Base-by-base conservation (phyloP, 129 eudicot species). In the Escallonia rubra region DNA sequence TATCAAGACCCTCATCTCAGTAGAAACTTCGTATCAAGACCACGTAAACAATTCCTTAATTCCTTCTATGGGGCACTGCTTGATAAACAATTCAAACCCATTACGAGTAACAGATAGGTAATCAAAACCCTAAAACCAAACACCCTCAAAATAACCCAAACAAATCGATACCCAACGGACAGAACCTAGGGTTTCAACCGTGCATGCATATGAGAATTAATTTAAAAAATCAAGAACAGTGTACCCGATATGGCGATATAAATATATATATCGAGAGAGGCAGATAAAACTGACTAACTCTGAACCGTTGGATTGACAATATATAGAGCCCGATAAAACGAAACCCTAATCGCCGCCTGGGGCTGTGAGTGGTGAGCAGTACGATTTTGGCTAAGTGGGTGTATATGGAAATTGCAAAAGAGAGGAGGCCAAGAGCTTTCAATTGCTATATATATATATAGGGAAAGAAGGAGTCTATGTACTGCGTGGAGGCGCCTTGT, bases 61-160 rank as follows among this genome's bases (percentile, higher is more conserved):
- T 55, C 58, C 77, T 43, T 64, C 72, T 72, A 63, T 56, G 68
- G 14, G 71, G 34, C 34, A 23, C 34, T 23, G 34, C 34, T 23
- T 23, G 56, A 66, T 47, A 15, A 73, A 15, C 69, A 70, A 60
- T 69, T 65, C 81, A 60, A 15, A 8, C 66, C 79, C 83, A 72
- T 76, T 59, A 63, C 62, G 44, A 46, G 23, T 38, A 68, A 56
- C 49, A 14, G 43, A 39, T 23, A 66, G 57, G 67, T 3, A 68
- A 76, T 74, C 88, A 76, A 82, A 46, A 79, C 85, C 88, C 82
- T 79, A 79, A 41, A 72, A 71, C 64, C 65, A 39, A 59, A 71
- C 66, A 59, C 74, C 59, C 66, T 71, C 57, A 2, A 46, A 45
- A 55, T 64, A 8, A 55, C 49, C 9, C n/a, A 59, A 14, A 71